phyloP scores from a whole-genome alignment of 768 basidiomycete species.

The Dioszegia hungarica region DNA sequence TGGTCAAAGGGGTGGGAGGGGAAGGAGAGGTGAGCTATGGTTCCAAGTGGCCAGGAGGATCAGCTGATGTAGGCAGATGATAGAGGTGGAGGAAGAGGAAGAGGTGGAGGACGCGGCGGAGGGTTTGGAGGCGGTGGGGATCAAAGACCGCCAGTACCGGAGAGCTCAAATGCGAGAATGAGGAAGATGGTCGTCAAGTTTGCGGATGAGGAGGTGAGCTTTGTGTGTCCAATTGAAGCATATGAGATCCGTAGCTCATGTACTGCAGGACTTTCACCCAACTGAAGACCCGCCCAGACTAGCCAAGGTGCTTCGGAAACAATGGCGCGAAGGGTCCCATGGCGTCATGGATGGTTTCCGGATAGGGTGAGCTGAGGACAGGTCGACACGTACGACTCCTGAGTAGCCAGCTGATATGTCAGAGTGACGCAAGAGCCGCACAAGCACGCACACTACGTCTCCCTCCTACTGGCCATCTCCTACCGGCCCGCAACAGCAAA shows the following conservation, averaged over 20 bases:
- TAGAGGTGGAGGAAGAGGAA: conserved; percentile 17
- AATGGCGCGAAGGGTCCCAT: conserved; percentile 42
- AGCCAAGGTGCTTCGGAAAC: conserved; percentile 34
- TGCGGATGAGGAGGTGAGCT: conserved; percentile 44
- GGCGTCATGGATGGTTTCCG: conserved; percentile 49
- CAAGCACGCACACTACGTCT: conserved; percentile 86
- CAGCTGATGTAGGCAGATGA: conserved; percentile 22
- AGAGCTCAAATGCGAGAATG: conserved; percentile 31
- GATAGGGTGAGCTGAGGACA: conserved; percentile 44
- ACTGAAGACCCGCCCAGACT: conserved; percentile 46
- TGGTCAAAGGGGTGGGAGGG: conserved; percentile 21
- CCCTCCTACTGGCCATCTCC: conserved; percentile 64
- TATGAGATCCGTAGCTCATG: no score
- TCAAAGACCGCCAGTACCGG: conserved; percentile 19
- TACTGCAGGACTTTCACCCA: conserved; percentile 49
- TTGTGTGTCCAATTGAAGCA: no score
- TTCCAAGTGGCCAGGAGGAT: not conserved
- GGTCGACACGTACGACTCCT: no score
- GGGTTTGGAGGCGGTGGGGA: conserved; percentile 1
- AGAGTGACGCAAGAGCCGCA: conserved; percentile 76
- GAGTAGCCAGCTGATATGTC: no score
- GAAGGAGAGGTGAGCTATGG: conserved; percentile 20
- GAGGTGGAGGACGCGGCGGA: conserved; percentile 7
- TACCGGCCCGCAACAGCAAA: conserved; percentile 11
- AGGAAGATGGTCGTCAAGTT: conserved; percentile 46